Conservation (phyloP, 2,329 filamentous ascomycete species). For the Geosmithia flava region DNA sequence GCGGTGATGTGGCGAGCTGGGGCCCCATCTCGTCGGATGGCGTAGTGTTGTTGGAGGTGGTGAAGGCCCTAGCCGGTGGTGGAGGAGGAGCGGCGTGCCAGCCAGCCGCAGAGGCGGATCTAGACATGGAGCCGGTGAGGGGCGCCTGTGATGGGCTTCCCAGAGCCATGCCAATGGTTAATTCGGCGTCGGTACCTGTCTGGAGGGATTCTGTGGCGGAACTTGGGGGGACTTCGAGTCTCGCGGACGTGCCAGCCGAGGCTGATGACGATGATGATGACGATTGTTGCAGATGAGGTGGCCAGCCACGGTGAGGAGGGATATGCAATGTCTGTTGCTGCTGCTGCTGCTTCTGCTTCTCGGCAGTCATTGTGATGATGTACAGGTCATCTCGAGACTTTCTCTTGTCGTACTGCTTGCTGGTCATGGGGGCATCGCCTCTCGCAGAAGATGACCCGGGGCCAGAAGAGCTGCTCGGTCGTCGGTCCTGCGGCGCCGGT, state of each 20-base stretch:
- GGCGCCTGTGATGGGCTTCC: slow-evolving; percentile 48
- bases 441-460: not conserved
- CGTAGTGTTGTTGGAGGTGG: slow-evolving; percentile 7
- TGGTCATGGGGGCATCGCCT: not conserved
- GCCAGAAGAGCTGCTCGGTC: slow-evolving; percentile 3
- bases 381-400: slow-evolving; percentile 4
- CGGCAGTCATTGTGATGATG: slow-evolving; percentile 1
- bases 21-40: not conserved
- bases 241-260: not conserved
- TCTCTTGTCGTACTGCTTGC: slow-evolving; percentile 3
- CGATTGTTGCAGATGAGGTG: not conserved
- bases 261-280: not conserved
- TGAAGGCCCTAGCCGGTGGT: not conserved
- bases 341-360: slow-evolving; percentile 3
- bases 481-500: slow-evolving; percentile 1
- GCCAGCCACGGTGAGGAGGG: not conserved
- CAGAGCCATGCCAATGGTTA: slow-evolving; percentile 59
- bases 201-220: too few species aligned
- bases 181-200: too few species aligned
- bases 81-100: not conserved
- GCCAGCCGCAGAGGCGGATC: not conserved
- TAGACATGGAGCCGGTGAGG: slow-evolving; percentile 9
- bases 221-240: not conserved
- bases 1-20: slow-evolving; percentile 7
- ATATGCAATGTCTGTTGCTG: slow-evolving; percentile 1